A percentile compares a stretch with the other conserved stretches of the same genome.
Conservation (phyloP, 129 eudicot species). For the Lactuca sativa region DNA sequence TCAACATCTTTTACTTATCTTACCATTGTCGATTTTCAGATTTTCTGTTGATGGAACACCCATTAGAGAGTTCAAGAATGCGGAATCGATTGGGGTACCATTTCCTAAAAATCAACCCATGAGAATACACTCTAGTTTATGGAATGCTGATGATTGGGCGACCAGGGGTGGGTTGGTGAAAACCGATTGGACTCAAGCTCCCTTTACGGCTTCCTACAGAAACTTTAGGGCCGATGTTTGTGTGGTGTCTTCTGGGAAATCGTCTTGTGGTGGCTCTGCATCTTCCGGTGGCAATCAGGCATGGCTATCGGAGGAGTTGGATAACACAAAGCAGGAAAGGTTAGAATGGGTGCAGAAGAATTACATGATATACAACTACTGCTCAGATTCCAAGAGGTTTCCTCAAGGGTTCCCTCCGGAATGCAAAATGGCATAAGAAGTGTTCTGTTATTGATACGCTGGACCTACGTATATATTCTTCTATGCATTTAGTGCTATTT, state of each 20-base stretch:
- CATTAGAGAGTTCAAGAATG: slow-evolving; percentile 61
- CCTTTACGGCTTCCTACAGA: slow-evolving; percentile 65
- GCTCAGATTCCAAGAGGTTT: slow-evolving; percentile 49
- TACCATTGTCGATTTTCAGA: too few species aligned
- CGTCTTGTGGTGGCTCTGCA: too few species aligned
- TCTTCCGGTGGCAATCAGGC: too few species aligned
- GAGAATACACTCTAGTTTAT: slow-evolving; percentile 67
- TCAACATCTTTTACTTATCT: too few species aligned
- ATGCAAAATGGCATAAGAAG: slow-evolving; percentile 31
- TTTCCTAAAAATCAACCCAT: slow-evolving; percentile 57
- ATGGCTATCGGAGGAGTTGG: slow-evolving; percentile 55
- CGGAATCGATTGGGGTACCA: slow-evolving; percentile 52
- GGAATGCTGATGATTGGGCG: slow-evolving; percentile 86
- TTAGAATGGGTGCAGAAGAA: slow-evolving; percentile 57
- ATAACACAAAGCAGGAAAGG: slow-evolving; percentile 39
- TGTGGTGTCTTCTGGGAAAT: slow-evolving; percentile 42
- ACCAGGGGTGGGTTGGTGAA: slow-evolving; percentile 69
- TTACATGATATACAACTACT: slow-evolving; percentile 65
- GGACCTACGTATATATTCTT: not conserved
- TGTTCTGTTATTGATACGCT: not conserved
- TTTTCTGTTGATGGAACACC: slow-evolving; percentile 77
- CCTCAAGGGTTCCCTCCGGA: slow-evolving; percentile 53
- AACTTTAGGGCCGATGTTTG: slow-evolving; percentile 56
- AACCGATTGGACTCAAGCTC: slow-evolving; percentile 69
- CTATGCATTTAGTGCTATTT: slow-evolving; percentile 12